Evolutionary conservation across 2,329 filamentous ascomycete genomes (phyloP).

Genomic region (Penicillium brasilianum): DNA sequence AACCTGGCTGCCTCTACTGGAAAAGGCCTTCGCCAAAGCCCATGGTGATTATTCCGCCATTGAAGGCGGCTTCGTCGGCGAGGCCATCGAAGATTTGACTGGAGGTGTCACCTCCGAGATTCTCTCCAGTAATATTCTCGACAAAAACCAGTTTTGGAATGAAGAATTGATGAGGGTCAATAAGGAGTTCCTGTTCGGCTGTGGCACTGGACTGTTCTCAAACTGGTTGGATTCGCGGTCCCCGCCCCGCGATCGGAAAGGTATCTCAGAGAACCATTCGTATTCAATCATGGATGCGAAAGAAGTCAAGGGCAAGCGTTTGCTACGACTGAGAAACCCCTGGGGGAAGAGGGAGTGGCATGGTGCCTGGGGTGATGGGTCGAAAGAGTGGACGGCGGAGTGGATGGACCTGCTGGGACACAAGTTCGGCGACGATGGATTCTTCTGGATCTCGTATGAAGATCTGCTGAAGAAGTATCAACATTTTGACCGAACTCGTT

Average conservation of each 20-base stretch:
- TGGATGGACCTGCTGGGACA: slow-evolving; percentile 75
- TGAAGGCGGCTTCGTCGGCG: slow-evolving; percentile 72
- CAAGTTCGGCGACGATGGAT: slow-evolving; percentile 76
- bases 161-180: slow-evolving; percentile 82
- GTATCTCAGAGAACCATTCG: slow-evolving; percentile 57
- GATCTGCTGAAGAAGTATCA: slow-evolving; percentile 64
- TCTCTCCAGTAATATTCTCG: slow-evolving; percentile 53
- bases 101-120: slow-evolving; percentile 57
- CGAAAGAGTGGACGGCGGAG: slow-evolving; percentile 81
- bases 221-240: slow-evolving; percentile 49
- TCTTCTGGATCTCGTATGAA: slow-evolving; percentile 66
- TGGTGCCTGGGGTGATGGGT: slow-evolving; percentile 81
- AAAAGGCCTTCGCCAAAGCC: slow-evolving; percentile 84
- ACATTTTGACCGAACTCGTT: slow-evolving; percentile 64
- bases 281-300: slow-evolving; percentile 65
- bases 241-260: slow-evolving; percentile 47
- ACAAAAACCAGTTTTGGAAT: slow-evolving; percentile 82
- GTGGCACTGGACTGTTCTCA: slow-evolving; percentile 53
- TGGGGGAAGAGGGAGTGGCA: slow-evolving; percentile 84
- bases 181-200: slow-evolving; percentile 67
- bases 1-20: slow-evolving; percentile 79
- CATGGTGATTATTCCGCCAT: slow-evolving; percentile 80
- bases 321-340: slow-evolving; percentile 74
- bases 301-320: slow-evolving; percentile 65
- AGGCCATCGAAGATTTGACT: slow-evolving; percentile 64